Evolutionary conservation across 2,329 filamentous ascomycete species (phyloP).

Genomic region (Neofusicoccum ribis): DNA sequence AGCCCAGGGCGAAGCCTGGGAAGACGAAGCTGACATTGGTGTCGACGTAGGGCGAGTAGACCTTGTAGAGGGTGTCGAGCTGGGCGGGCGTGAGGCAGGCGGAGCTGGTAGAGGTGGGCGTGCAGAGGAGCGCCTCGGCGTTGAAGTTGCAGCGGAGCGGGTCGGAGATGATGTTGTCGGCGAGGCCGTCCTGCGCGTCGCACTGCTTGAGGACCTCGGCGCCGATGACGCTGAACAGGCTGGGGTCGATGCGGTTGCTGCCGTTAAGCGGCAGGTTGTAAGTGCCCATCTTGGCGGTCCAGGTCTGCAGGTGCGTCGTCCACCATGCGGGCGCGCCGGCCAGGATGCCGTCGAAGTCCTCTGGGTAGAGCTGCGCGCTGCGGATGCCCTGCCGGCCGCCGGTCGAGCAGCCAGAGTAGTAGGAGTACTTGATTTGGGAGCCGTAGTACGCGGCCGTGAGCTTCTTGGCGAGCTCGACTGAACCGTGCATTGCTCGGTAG

Average conservation of each 20-base stretch:
- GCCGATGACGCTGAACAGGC: conserved; percentile 11
- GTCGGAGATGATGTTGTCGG: conserved; percentile 11
- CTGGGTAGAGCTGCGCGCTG: conserved; percentile 54
- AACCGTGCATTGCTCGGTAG: conserved; percentile 45
- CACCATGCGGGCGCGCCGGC: conserved; percentile 56
- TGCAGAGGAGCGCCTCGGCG: conserved; percentile 5
- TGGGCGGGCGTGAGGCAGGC: conserved; percentile 12
- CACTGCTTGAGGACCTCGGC: conserved; percentile 16
- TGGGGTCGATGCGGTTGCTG: conserved; percentile 1
- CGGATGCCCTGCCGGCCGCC: conserved; percentile 61
- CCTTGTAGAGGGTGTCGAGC: conserved; percentile 6
- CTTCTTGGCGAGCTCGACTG: conserved; percentile 50
- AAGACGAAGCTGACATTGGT: conserved; percentile 45
- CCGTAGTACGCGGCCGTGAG: conserved; percentile 53
- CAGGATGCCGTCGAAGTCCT: conserved; percentile 60
- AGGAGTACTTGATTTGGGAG: conserved; percentile 33
- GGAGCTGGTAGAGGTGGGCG: not conserved
- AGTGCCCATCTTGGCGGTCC: conserved; percentile 45
- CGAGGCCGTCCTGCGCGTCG: conserved; percentile 15
- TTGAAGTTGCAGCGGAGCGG: conserved; percentile 18
- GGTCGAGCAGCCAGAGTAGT: conserved; percentile 61
- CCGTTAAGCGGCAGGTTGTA: conserved; percentile 15
- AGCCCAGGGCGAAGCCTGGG: conserved; percentile 41
- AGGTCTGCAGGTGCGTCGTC: conserved; percentile 49
- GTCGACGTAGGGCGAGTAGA: conserved; percentile 39